Evolutionary conservation across 768 basidiomycete species (phyloP).

Genomic region (Tricholoma sp.): DNA sequence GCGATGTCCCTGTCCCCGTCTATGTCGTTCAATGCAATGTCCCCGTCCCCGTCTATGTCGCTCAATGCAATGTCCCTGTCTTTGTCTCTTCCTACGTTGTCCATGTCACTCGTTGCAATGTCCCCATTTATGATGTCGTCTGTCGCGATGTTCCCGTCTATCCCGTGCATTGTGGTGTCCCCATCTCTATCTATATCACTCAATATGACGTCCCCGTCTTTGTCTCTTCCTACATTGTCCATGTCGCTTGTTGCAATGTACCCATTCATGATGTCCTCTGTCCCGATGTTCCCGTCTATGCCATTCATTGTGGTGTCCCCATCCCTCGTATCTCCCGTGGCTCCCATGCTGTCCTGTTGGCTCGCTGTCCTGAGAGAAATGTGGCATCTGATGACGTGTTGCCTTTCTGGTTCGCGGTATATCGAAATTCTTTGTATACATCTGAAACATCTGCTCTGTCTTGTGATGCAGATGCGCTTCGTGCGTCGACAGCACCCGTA

Average conservation of each 20-base stretch:
- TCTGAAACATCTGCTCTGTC: background rate
- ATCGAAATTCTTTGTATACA: background rate
- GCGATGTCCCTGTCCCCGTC: background rate
- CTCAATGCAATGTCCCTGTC: background rate
- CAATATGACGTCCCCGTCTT: background rate
- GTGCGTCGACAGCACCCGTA: background rate
- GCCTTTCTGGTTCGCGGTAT: background rate
- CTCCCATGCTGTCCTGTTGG: background rate
- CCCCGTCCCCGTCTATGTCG: background rate
- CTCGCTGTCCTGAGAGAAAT: background rate
- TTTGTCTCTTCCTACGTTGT: background rate
- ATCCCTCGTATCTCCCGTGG: background rate
- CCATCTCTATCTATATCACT: background rate
- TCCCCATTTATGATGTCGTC: too few species aligned
- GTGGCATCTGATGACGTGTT: background rate
- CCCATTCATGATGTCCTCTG: too few species aligned
- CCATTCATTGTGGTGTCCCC: background rate
- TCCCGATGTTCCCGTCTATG: too few species aligned
- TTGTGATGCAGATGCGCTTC: background rate
- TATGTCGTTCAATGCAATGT: background rate
- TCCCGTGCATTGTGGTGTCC: background rate
- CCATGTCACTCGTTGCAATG: background rate
- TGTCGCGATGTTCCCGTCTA: background rate
- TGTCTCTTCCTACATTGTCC: background rate
- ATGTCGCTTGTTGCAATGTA: background rate